Percentiles rank a stretch among this genome's conserved stretches.
Evolutionary conservation across 2,329 filamentous ascomycete species (phyloP).

Genomic region (Colletotrichum zoysiae): DNA sequence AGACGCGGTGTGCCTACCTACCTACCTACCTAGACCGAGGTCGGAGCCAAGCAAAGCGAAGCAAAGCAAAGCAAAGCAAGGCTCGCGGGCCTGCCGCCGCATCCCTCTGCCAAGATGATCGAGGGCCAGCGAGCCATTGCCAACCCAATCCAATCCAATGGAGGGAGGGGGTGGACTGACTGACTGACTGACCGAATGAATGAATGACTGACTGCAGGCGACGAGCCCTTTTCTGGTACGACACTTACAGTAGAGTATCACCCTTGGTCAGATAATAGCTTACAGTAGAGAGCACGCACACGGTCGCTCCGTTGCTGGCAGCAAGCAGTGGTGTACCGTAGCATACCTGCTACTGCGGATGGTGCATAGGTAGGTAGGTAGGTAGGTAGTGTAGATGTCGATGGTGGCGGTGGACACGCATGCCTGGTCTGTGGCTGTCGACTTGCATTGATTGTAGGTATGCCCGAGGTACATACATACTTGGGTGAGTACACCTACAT

Average conservation of each 20-base stretch:
- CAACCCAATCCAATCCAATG: background rate
- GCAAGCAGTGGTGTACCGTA: background rate
- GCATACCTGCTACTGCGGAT: background rate
- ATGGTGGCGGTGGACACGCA: background rate
- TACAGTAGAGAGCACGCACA: background rate
- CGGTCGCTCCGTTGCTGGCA: slow-evolving; percentile 7
- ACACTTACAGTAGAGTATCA: background rate
- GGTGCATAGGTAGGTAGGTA: background rate
- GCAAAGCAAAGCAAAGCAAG: too few relatives aligned
- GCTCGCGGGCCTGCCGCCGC: slow-evolving; percentile 2
- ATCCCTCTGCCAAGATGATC: background rate
- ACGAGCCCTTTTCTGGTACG: background rate
- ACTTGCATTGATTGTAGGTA: background rate
- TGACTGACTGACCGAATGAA: too few relatives aligned
- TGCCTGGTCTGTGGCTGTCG: background rate
- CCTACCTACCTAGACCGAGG: too few relatives aligned
- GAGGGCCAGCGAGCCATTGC: background rate
- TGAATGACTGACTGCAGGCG: slow-evolving; percentile 32
- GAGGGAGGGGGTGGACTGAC: background rate
- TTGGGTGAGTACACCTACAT: too few relatives aligned
- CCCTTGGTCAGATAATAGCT: slow-evolving; percentile 10
- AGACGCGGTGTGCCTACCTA: slow-evolving; percentile 4
- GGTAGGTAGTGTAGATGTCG: background rate
- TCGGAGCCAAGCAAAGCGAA: background rate
- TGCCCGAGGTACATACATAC: background rate